phyloP scores from a whole-genome alignment of 2,329 filamentous ascomycete genomes.

The Paecilomyces sp. region DNA sequence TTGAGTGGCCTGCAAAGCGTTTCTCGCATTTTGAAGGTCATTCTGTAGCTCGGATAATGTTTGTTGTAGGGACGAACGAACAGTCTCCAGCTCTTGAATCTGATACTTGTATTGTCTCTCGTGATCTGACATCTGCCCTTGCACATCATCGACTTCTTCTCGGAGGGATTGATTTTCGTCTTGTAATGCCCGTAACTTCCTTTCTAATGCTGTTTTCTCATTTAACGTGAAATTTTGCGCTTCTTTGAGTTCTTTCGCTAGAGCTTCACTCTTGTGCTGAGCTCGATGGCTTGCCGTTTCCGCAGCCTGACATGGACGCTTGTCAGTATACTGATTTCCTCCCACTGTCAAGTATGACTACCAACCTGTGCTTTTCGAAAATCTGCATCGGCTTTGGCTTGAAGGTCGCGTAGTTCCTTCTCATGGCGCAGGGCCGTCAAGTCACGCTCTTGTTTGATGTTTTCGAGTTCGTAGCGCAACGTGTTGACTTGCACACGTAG shows the following conservation, averaged over 20 bases:
- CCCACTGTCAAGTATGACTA: background rate
- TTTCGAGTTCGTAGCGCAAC: conserved; percentile 79
- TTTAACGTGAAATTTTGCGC: conserved; percentile 47
- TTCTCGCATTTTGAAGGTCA: conserved; percentile 49
- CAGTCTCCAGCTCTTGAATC: conserved; percentile 53
- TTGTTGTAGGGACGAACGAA: conserved; percentile 52
- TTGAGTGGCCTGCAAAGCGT: conserved; percentile 55
- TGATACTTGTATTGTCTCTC: conserved; percentile 58
- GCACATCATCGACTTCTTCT: conserved; percentile 77
- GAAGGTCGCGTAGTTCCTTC: conserved; percentile 73
- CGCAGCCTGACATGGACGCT: conserved; percentile 31
- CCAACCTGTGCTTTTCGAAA: conserved; percentile 58
- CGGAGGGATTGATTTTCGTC: conserved; percentile 67
- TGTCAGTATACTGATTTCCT: background rate
- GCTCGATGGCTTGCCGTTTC: conserved; percentile 47
- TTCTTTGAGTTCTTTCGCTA: conserved; percentile 50
- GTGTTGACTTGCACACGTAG: conserved; percentile 85
- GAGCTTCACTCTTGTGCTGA: conserved; percentile 47
- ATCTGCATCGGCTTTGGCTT: conserved; percentile 76
- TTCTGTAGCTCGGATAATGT: conserved; percentile 44
- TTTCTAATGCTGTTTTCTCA: conserved; percentile 50
- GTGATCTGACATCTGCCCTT: conserved; percentile 64
- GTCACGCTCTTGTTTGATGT: conserved; percentile 79
- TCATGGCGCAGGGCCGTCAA: conserved; percentile 70
- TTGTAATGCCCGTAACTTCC: conserved; percentile 48